These are phyloP conservation scores for Colletotrichum higginsianum DNA, from an alignment of 2,329 filamentous ascomycete species.

Conservation along the genomic window DNA sequence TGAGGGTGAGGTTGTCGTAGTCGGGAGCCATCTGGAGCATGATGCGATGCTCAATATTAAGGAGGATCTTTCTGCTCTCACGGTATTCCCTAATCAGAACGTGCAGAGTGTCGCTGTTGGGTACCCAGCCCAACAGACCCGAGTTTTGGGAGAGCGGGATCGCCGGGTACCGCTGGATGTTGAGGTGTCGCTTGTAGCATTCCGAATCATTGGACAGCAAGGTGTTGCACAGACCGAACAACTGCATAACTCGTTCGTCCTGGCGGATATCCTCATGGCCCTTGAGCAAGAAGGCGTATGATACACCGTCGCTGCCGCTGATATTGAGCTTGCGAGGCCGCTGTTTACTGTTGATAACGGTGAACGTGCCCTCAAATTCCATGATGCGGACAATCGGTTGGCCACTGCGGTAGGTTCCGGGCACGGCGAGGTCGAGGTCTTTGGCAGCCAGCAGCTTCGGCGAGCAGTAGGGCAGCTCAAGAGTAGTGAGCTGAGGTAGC, in stretches of 20 bases:
- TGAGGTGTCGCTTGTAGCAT: slow-evolving; percentile 96
- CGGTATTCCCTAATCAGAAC: slow-evolving; percentile 97
- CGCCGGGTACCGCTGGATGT: slow-evolving; percentile 96
- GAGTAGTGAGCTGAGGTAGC: slow-evolving; percentile 89
- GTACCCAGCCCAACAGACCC: slow-evolving; percentile 95
- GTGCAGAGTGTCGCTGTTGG: slow-evolving; percentile 97
- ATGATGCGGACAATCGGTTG: slow-evolving; percentile 85
- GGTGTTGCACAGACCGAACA: slow-evolving; percentile 98
- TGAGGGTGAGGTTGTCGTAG: slow-evolving; percentile 97
- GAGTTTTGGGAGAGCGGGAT: slow-evolving; percentile 98
- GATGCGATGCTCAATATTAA: slow-evolving; percentile 99
- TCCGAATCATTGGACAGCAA: slow-evolving; percentile 94
- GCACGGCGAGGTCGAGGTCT: slow-evolving; percentile 93
- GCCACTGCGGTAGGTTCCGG: slow-evolving; percentile 90
- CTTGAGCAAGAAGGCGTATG: slow-evolving; percentile 93
- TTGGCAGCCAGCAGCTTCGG: slow-evolving; percentile 90
- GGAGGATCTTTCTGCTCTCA: slow-evolving; percentile 94
- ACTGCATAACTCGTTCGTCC: slow-evolving; percentile 99
- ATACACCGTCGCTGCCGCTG: slow-evolving; percentile 88
- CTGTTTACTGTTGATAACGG: slow-evolving; percentile 97
- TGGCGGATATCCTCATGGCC: slow-evolving; percentile 99
- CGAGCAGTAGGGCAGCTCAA: slow-evolving; percentile 97
- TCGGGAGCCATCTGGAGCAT: slow-evolving; percentile 99
- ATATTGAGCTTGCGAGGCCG: slow-evolving; percentile 90
- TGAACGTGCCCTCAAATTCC: slow-evolving; percentile 91